These are phyloP conservation scores for Ascochyta fabae DNA, from an alignment of 2,329 filamentous ascomycete genomes.

Conservation along the genomic window DNA sequence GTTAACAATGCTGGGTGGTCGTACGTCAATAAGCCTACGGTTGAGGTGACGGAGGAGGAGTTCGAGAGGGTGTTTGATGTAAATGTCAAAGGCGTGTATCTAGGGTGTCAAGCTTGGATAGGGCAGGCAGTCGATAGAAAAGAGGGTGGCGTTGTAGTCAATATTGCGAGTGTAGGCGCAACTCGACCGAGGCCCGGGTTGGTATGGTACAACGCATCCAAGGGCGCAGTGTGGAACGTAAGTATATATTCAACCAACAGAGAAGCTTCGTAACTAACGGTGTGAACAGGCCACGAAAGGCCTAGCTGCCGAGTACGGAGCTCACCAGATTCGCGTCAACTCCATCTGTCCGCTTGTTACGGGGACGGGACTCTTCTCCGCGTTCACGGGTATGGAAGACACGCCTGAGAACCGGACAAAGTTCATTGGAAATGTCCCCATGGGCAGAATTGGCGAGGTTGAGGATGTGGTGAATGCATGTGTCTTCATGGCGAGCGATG, in stretches of 20 bases:
- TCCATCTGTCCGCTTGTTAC: slow-evolving; percentile 72
- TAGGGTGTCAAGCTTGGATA: slow-evolving; percentile 65
- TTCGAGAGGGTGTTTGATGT: slow-evolving; percentile 72
- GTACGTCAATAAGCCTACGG: slow-evolving; percentile 62
- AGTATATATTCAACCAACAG: slow-evolving; percentile 15
- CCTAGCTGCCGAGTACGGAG: slow-evolving; percentile 75
- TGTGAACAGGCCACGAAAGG: slow-evolving; percentile 61
- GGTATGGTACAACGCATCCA: slow-evolving; percentile 74
- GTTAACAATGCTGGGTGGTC: slow-evolving; percentile 67
- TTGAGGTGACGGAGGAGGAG: slow-evolving; percentile 68
- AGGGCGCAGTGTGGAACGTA: slow-evolving; percentile 69
- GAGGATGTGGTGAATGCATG: slow-evolving; percentile 66
- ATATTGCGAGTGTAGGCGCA: slow-evolving; percentile 70
- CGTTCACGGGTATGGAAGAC: slow-evolving; percentile 67
- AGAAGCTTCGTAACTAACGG: background rate
- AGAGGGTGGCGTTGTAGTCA: slow-evolving; percentile 67
- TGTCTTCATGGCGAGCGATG: slow-evolving; percentile 64
- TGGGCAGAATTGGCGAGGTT: slow-evolving; percentile 65
- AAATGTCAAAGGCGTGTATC: slow-evolving; percentile 72
- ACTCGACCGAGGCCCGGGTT: slow-evolving; percentile 66
- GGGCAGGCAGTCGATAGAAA: slow-evolving; percentile 66
- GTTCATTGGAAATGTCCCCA: slow-evolving; percentile 64
- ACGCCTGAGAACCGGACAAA: slow-evolving; percentile 62
- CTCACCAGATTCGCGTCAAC: slow-evolving; percentile 75
- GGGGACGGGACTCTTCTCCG: slow-evolving; percentile 67